Evolutionary conservation across 116 monocot genomes (phyloP).

Genomic region (Papilionanthe hybrid): DNA sequence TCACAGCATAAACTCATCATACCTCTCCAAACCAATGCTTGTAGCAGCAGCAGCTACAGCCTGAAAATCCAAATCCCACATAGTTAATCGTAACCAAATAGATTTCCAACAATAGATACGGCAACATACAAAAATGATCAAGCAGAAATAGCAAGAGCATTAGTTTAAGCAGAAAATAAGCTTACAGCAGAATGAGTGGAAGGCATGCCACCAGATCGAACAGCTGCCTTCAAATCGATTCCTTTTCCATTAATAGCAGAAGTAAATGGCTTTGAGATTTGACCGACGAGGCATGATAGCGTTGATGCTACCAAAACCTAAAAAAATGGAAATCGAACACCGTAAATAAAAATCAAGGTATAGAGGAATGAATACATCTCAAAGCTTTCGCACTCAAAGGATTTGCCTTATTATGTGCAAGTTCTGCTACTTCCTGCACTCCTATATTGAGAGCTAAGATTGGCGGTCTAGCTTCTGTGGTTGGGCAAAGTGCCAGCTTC

Average conservation of each 20-base stretch:
- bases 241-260: conserved; percentile 43
- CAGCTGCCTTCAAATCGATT: conserved; percentile 40
- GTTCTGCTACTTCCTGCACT: conserved; percentile 25
- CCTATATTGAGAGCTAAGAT: conserved; percentile 22
- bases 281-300: conserved; percentile 51
- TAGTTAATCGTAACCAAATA: not conserved
- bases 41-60: conserved; percentile 69
- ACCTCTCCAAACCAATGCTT: conserved; percentile 79
- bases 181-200: conserved; percentile 84
- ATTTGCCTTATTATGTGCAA: conserved; percentile 49
- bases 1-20: not conserved
- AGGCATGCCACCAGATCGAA: conserved; percentile 87
- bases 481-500: not conserved
- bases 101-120: not conserved
- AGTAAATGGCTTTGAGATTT: conserved; percentile 72
- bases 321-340: conserved; percentile 9
- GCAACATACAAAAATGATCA: not conserved
- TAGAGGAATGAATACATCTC: not conserved
- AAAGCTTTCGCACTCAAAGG: not conserved
- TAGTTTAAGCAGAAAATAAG: not conserved
- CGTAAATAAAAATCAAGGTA: not conserved
- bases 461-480: conserved; percentile 10
- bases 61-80: conserved; percentile 27
- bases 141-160: not conserved
- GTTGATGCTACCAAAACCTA: conserved; percentile 62